Conservation (phyloP, 2,329 filamentous ascomycete genomes). For the Colletotrichum horii region DNA sequence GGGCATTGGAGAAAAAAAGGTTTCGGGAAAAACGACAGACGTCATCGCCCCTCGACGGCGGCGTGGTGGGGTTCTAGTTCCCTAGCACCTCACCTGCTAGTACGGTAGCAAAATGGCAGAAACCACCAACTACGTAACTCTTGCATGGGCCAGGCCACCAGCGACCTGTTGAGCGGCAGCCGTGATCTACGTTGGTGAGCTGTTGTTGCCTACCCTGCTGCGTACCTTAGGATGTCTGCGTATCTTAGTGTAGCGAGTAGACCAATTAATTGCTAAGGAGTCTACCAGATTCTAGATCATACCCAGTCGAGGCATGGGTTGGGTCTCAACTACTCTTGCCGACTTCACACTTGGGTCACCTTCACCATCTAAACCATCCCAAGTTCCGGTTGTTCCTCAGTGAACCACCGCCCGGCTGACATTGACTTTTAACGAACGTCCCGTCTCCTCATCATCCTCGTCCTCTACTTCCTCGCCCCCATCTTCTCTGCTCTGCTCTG, state of each 20-base stretch:
- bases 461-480: neutral
- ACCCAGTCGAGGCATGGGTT: neutral
- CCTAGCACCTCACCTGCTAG: neutral
- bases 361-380: neutral
- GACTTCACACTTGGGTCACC: neutral
- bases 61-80: constrained; percentile 8
- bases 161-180: neutral
- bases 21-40: neutral
- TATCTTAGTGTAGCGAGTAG: neutral
- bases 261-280: constrained; percentile 8
- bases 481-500: neutral
- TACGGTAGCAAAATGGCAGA: neutral
- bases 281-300: neutral
- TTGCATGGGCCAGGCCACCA: constrained; percentile 7
- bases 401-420: neutral
- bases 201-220: neutral
- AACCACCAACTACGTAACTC: constrained; percentile 14
- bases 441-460: neutral
- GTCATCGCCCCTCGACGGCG: constrained; percentile 16
- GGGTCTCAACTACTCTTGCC: neutral
- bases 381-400: constrained; percentile 8
- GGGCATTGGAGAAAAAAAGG: neutral
- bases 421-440: neutral
- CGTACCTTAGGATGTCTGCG: neutral
- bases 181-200: neutral